phyloP scores from a whole-genome alignment of 495 filamentous ascomycete genomes.

The Neurospora sp. region DNA sequence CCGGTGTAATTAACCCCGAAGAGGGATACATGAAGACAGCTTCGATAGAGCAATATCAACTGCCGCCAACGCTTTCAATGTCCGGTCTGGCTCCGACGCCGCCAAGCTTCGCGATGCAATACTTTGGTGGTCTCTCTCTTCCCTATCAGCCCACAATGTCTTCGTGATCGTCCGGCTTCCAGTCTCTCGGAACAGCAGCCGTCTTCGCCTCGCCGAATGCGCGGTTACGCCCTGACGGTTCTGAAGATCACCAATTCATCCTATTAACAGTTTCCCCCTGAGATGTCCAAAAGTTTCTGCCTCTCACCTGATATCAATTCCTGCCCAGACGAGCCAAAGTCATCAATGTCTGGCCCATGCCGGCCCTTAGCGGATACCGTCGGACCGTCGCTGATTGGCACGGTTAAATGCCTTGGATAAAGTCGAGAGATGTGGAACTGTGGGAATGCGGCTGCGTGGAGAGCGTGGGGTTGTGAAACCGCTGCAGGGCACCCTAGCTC shows the following conservation, averaged over 20 bases:
- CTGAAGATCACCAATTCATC: background rate
- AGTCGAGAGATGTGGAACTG: slow-evolving; percentile 1
- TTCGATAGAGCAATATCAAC: background rate
- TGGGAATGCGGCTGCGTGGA: background rate
- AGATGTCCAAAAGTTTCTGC: slow-evolving; percentile 16
- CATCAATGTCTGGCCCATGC: slow-evolving; percentile 3
- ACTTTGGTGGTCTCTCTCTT: too few species aligned
- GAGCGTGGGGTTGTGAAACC: slow-evolving; percentile 6
- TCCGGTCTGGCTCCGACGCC: too few species aligned
- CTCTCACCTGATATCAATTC: slow-evolving; percentile 23
- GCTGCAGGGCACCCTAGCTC: slow-evolving; percentile 1
- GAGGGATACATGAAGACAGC: background rate
- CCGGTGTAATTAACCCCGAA: background rate
- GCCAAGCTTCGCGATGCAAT: too few species aligned
- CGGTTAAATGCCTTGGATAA: slow-evolving; percentile 28
- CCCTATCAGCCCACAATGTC: slow-evolving; percentile 7
- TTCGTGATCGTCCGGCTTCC: background rate
- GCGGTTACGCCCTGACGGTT: background rate
- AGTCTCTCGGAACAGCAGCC: background rate
- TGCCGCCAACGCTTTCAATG: too few species aligned
- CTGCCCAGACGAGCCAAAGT: background rate
- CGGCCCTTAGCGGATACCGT: slow-evolving; percentile 15
- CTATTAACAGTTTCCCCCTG: background rate
- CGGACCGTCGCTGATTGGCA: slow-evolving; percentile 20
- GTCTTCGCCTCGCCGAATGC: background rate